Evolutionary conservation across 331 rosid species (phyloP), one percentile per base, ranked within the genome.

Genomic region (Malus hybrid): DNA sequence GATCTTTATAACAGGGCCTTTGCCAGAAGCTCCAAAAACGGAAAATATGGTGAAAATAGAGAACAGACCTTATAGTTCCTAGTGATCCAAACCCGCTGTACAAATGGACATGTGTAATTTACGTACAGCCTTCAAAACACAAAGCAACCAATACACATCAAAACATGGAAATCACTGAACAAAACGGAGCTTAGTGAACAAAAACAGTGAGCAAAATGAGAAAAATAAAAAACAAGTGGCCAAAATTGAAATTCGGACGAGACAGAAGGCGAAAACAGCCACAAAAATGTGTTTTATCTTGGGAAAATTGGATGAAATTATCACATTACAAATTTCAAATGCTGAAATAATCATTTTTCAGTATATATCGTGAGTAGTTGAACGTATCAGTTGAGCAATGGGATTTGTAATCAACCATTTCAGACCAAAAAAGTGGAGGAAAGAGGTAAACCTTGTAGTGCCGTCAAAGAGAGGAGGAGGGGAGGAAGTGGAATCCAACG

Each of bases 391-490:
- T 36, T 34, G 3, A 34, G 39, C 3, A 1, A 34, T 34, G 39
- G 39, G 39, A 34, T 34, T 34, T 34, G 39, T 34, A 34, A 34
- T 34, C 39, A 34, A 7, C 39, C 39, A 14, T 50, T 14, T 6
- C 57, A 52, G 57, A 52, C 20, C 57, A 8, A 50, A 9, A 67
- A 72, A 55, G 5, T 11, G 42, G 39, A 27, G 13, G 19, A 20
- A 19, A 7, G 56, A 67, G 71, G 10, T 19, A 55, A 81, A 93
- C 96, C 98, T 91, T 74, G 93, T 87, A 44, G 98, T 91, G 80
- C 97, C 98, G 67, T 93, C 97, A 59, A 93, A 93, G 36, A 91
- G 79, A 63, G 96, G 79, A 69, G 97, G 98, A 65, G 79, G 96
- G 11, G 76, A 79, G 64, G 98, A 83, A 28, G 82, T 64, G 78